A percentile compares a stretch with the other conserved stretches of the same genome.
phyloP scores from a whole-genome alignment of 2,329 filamentous ascomycete species.

The Paramyrothecium sp. region DNA sequence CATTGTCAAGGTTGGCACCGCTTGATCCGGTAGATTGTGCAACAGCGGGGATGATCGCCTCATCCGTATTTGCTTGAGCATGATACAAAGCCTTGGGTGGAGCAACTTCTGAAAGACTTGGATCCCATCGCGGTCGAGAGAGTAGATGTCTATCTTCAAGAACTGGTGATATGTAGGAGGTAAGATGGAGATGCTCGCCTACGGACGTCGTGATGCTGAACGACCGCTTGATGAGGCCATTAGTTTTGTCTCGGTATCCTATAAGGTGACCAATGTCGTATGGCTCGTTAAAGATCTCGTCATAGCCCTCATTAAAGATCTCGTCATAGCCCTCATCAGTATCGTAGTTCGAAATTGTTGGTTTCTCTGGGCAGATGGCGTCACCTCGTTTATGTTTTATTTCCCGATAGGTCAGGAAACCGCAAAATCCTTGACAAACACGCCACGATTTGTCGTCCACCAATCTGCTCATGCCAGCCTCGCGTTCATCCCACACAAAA shows the following conservation, averaged over 20 bases:
- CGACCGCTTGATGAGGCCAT: constrained; percentile 98
- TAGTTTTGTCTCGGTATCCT: constrained; percentile 91
- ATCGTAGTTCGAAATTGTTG: constrained; percentile 75
- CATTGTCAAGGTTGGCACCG: too few species aligned
- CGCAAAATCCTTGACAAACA: constrained; percentile 92
- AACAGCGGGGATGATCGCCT: too few species aligned
- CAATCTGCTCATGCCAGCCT: constrained; percentile 97
- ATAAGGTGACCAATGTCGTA: constrained; percentile 81
- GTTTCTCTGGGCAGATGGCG: constrained; percentile 71
- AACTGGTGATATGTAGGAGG: constrained; percentile 91
- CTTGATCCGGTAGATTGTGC: too few species aligned
- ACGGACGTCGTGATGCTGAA: constrained; percentile 96
- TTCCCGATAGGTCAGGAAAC: constrained; percentile 94
- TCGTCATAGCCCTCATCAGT: constrained; percentile 86
- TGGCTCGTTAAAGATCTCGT: constrained; percentile 84
- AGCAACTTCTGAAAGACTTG: constrained; percentile 74
- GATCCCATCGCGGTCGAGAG: constrained; percentile 78
- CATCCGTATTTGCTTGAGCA: too few species aligned
- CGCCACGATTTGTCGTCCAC: constrained; percentile 99
- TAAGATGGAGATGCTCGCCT: constrained; percentile 89
- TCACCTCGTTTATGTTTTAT: constrained; percentile 98
- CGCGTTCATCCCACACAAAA: constrained; percentile 99
- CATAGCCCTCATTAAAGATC: constrained; percentile 84
- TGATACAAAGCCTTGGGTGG: constrained; percentile 95
- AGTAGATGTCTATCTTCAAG: constrained; percentile 71